Conservation (phyloP, 108 stramenopile species). For the Conticribra guillardii region DNA sequence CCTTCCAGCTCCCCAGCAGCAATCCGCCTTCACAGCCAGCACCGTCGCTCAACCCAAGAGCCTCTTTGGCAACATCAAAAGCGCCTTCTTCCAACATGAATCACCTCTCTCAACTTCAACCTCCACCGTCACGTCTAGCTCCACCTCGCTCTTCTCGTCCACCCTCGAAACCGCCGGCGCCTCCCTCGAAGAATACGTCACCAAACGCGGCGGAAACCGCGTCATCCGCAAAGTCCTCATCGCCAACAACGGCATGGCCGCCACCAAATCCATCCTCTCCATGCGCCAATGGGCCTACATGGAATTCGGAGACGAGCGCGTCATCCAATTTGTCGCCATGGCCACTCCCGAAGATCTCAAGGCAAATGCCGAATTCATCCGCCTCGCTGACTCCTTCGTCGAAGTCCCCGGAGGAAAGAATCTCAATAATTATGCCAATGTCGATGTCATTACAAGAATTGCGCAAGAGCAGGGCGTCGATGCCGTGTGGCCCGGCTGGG, state of each 20-base stretch:
- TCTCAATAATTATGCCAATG: constrained; percentile 95
- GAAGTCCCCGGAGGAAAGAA: constrained; percentile 94
- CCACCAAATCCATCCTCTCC: constrained; percentile 96
- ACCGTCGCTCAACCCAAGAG: constrained; percentile 14
- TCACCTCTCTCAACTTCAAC: constrained; percentile 12
- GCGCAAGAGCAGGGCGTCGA: constrained; percentile 89
- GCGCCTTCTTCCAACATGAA: constrained; percentile 41
- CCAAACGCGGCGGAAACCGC: constrained; percentile 83
- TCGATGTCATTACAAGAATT: constrained; percentile 84
- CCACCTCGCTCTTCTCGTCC: constrained; percentile 33
- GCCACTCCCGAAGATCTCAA: constrained; percentile 97
- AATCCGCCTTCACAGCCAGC: constrained; percentile 35
- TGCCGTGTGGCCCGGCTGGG: constrained; percentile 97
- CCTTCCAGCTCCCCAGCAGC: constrained; percentile 32
- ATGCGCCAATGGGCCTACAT: constrained; percentile 99
- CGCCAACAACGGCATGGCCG: constrained; percentile 99
- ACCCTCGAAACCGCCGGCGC: constrained; percentile 47
- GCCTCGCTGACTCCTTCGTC: constrained; percentile 93
- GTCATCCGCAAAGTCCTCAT: constrained; percentile 89
- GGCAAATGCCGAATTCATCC: constrained; percentile 98
- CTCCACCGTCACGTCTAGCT: too few species aligned
- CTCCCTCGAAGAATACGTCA: constrained; percentile 88
- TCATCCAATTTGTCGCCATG: constrained; percentile 98
- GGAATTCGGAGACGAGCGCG: constrained; percentile 94
- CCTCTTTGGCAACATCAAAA: constrained; percentile 37